Evolutionary conservation across 208 protist species (phyloP).

Genomic region (Leishmania lainsoni): DNA sequence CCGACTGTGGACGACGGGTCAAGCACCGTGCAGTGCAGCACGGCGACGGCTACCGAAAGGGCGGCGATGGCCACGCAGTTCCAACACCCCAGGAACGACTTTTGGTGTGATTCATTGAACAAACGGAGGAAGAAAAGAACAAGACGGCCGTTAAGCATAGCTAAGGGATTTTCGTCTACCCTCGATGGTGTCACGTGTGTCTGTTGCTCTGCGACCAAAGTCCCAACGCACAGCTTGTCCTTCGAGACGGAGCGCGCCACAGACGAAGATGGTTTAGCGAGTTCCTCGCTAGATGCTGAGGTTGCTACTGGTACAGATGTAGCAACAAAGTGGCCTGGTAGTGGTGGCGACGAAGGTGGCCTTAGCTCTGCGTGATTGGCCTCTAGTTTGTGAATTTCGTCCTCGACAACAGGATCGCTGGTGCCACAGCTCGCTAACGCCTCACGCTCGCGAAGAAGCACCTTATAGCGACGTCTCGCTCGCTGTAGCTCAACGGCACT

Average conservation of each 20-base stretch:
- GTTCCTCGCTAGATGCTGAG: not conserved
- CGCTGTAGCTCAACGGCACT: slow-evolving; percentile 20
- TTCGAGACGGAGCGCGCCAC: not conserved
- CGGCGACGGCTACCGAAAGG: slow-evolving; percentile 29
- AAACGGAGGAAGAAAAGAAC: slow-evolving; percentile 39
- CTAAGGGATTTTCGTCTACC: not conserved
- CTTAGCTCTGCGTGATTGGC: slow-evolving; percentile 33
- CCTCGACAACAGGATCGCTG: slow-evolving; percentile 30
- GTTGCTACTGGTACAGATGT: not conserved
- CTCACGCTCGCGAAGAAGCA: slow-evolving; percentile 46
- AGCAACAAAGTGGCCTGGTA: not conserved
- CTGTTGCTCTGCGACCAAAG: not conserved
- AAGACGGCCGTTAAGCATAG: slow-evolving; percentile 1
- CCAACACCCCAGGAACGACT: slow-evolving; percentile 39
- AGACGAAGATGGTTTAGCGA: too few species aligned
- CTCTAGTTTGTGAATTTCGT: slow-evolving; percentile 52
- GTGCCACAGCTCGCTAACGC: slow-evolving; percentile 25
- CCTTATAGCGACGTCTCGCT: slow-evolving; percentile 62
- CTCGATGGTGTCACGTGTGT: not conserved
- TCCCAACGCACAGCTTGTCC: not conserved
- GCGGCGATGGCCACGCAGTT: slow-evolving; percentile 37
- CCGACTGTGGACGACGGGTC: slow-evolving; percentile 40
- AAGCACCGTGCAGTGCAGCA: slow-evolving; percentile 46
- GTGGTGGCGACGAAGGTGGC: not conserved
- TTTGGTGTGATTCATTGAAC: slow-evolving; percentile 51